phyloP scores from a whole-genome alignment of 2,329 filamentous ascomycete genomes.

The Rutstroemia sp. region DNA sequence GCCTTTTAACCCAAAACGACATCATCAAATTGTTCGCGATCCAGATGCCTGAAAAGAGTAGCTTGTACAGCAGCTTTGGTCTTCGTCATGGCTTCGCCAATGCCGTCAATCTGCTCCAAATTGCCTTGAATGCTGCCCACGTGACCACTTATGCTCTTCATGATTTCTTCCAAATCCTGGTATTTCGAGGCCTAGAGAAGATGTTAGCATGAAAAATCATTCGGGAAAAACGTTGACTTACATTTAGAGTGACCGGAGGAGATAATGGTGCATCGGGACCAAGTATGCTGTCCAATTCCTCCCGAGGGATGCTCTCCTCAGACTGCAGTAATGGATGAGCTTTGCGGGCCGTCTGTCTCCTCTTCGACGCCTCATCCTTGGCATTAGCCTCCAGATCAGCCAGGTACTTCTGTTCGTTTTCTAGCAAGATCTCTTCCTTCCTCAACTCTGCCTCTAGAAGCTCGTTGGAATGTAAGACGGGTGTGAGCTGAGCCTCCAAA shows the following conservation, averaged over 20 bases:
- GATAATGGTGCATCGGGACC: constrained; percentile 9
- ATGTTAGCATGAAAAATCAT: constrained; percentile 12
- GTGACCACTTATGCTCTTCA: constrained; percentile 25
- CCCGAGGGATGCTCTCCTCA: constrained; percentile 8
- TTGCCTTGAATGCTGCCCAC: constrained; percentile 29
- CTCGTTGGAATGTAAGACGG: constrained; percentile 54
- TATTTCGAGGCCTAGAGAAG: constrained; percentile 19
- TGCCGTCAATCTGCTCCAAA: constrained; percentile 26
- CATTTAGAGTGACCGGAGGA: constrained; percentile 11
- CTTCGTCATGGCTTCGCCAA: constrained; percentile 25
- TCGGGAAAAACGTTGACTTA: constrained; percentile 12
- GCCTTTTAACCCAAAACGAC: constrained; percentile 23
- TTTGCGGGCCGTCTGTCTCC: constrained; percentile 36
- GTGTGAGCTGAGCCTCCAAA: constrained; percentile 53
- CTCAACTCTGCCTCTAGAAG: constrained; percentile 51
- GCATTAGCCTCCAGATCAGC: constrained; percentile 48
- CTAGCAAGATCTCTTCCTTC: constrained; percentile 47
- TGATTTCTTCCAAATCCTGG: constrained; percentile 22
- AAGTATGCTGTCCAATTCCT: constrained; percentile 15
- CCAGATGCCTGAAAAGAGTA: constrained; percentile 26
- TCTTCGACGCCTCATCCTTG: constrained; percentile 43
- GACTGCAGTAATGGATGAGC: constrained; percentile 27
- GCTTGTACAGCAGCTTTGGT: constrained; percentile 27
- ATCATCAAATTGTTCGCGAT: constrained; percentile 24
- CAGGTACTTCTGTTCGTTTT: constrained; percentile 46